A percentile compares a stretch with the other conserved stretches of the same genome.
phyloP scores from a whole-genome alignment of 2,329 filamentous ascomycete genomes.

The Talaromyces verruculosus region DNA sequence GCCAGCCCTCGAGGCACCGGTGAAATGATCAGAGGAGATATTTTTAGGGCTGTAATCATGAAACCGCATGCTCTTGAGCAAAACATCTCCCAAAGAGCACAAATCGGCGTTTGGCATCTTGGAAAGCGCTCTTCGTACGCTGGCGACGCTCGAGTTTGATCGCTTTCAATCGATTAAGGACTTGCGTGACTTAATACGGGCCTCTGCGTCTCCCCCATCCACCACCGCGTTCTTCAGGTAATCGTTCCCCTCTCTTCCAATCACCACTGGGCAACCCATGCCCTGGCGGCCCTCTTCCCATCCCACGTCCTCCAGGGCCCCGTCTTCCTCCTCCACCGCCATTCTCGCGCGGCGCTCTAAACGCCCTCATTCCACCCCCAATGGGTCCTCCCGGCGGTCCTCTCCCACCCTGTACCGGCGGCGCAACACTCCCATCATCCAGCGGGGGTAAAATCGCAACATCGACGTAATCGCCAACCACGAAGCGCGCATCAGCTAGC shows the following conservation, averaged over 20 bases:
- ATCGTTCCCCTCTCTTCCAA: constrained; percentile 51
- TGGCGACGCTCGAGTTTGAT: not conserved
- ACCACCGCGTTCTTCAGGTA: constrained; percentile 40
- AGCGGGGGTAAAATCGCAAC: constrained; percentile 77
- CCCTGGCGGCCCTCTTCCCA: constrained; percentile 41
- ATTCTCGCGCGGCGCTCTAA: constrained; percentile 42
- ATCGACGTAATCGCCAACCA: constrained; percentile 84
- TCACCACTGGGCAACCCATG: constrained; percentile 47
- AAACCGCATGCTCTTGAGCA: no score
- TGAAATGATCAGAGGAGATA: no score
- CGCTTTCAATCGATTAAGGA: not conserved
- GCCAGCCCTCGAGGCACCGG: no score
- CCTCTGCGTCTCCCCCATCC: constrained; percentile 45
- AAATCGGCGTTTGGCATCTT: not conserved
- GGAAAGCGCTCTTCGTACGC: not conserved
- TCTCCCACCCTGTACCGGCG: constrained; percentile 51
- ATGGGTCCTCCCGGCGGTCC: constrained; percentile 46
- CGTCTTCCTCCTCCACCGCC: constrained; percentile 38
- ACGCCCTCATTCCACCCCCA: constrained; percentile 43
- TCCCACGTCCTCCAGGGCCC: constrained; percentile 32
- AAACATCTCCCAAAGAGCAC: not conserved
- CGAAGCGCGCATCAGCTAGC: constrained; percentile 73
- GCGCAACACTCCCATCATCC: constrained; percentile 70
- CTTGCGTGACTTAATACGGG: constrained; percentile 32
- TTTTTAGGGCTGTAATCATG: no score